phyloP scores from a whole-genome alignment of 257 asterid species.

The Mentha longifolia region DNA sequence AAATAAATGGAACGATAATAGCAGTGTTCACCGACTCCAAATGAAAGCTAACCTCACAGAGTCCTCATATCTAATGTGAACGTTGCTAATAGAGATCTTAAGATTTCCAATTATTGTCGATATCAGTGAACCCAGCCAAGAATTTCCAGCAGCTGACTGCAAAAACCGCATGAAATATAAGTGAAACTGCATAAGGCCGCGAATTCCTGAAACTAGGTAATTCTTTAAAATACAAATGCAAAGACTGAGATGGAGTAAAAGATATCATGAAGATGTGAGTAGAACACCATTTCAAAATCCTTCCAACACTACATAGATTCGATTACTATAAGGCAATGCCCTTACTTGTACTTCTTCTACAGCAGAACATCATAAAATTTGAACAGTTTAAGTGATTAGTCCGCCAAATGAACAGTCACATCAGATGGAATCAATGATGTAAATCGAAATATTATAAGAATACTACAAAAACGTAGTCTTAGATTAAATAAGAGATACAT shows the following conservation, averaged over 20 bases:
- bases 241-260: background rate
- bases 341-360: conserved; percentile 15
- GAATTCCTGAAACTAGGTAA: conserved; percentile 16
- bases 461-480: background rate
- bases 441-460: conserved; percentile 23
- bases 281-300: conserved; percentile 20
- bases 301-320: conserved; percentile 12
- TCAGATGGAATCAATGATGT: conserved; percentile 25
- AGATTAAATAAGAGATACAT: background rate
- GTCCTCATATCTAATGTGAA: conserved; percentile 95
- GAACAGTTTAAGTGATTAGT: conserved; percentile 7
- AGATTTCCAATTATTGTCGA: conserved; percentile 95
- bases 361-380: conserved; percentile 3
- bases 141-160: conserved; percentile 90
- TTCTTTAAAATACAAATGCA: conserved; percentile 13
- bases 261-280: conserved; percentile 29
- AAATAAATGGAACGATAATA: conserved; percentile 3
- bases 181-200: conserved; percentile 9
- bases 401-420: conserved; percentile 10
- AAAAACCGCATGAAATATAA: conserved; percentile 32
- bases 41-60: conserved; percentile 69
- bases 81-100: conserved; percentile 94
- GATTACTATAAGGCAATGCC: conserved; percentile 16
- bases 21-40: conserved; percentile 21
- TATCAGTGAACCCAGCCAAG: conserved; percentile 97